Evolutionary conservation across 768 basidiomycete species (phyloP), one percentile per base, ranked within the genome.

Genomic region (Suillus paluster): DNA sequence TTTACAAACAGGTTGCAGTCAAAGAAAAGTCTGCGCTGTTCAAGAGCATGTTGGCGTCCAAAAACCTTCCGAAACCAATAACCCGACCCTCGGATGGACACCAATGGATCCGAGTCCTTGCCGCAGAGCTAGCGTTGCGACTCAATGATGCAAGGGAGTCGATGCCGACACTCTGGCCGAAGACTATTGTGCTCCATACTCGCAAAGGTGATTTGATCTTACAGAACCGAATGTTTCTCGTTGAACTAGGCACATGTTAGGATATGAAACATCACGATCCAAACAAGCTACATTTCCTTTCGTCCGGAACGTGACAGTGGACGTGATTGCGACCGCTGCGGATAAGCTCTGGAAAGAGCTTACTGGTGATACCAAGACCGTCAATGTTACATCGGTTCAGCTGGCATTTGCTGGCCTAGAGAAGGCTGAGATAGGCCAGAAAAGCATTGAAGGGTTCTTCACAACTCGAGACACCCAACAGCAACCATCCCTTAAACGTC

Each of bases 31-130:
- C 88, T 17, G 78, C 82, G 0, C 77, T 91, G 34, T 89, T 85
- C 64, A 98, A 97, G 79, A 94, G 92, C 68, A 99, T 99, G 97
- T 78, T 95, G 58, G 94, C 95, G 0, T 90, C 94, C n/a, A 99
- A 99, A 74, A 99, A 98, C 70, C 83, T 98, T 25, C 87, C 90
- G 0, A 85, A 87, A 38, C 85, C 91, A 0, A 86, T 98, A 25
- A 90, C 83, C 7, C 89, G 86, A 45, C 77, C 84, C 15, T 80
- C 86, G 3, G 89, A 95, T 62, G 96, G 94, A 1, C 81, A 85
- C 49, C 93, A 94, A 59, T 99, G 97, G 97, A 85, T 99, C 50
- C 83, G 90, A 11, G 90, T 99, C 11, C 84, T 99, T 30, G 90
- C 95, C 38, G 92, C 95, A 15, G 97, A 99, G 69, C 82, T 99